Base-by-base conservation (phyloP, 225 moss, liverwort and hornwort genomes). In the Marchantia polymorpha region DNA sequence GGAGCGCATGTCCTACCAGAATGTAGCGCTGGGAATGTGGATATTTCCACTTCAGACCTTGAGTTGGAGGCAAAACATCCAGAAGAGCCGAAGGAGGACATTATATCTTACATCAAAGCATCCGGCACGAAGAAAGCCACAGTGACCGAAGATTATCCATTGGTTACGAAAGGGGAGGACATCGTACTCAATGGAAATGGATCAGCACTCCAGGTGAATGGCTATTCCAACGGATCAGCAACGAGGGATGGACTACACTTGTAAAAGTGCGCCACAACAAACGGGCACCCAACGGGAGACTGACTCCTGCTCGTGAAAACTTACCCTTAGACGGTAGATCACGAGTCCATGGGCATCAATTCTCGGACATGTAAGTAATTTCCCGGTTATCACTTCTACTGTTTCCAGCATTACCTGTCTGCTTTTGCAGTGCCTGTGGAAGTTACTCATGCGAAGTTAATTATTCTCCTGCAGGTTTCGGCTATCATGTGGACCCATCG, bases 111-210 rank as follows among this genome's bases (percentile, higher is more conserved):
- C 73, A 54, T 54, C 13, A 73, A 54, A 54, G 53, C 73, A 73
- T 73, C 29, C 53, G 5, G 39, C 5, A 73, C 53, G 17, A 73
- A 71, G 53, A 73, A 54, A 30, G 16, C 53, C 10, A 23, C 15
- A 29, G 16, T 27, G 7, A 23, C 15, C 14, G 73, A 54, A 23
- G 73, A 73, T 73, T 52, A 73, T 73, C 0, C 29, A 0, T 15
- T 54, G 26, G 10, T 54, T 27, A 29, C 52, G 10, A 55, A 73
- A 73, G 27, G 15, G 50, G 26, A 53, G 52, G 53, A 54, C 52
- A 73, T 73, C 7, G 53, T 29, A 29, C 73, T 73, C 27, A 73
- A 73, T 55, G 73, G 73, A 54, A 16, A 54, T 55, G 39, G 39
- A 39, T 55, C 53, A 15, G 73, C 27, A 0, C 53, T 29, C 13